Base-by-base conservation (phyloP, 2,329 filamentous ascomycete genomes). In the Aspergillus luchuensis region DNA sequence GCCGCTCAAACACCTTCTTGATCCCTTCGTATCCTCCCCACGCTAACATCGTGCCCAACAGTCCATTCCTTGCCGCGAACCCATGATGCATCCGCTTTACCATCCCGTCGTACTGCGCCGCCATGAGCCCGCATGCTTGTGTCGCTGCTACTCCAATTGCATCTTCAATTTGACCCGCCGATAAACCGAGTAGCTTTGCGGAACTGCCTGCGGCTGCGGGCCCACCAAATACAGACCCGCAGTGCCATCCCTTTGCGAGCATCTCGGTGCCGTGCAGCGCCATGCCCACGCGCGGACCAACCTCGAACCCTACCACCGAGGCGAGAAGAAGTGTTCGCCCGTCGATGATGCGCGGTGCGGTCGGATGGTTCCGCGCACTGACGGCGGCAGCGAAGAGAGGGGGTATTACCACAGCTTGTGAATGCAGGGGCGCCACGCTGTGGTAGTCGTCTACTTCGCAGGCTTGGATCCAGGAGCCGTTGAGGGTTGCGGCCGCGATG, bases 71-170 rank as follows among this genome's bases (percentile, higher is more conserved):
- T 5, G 79, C 74, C 0, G 79, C 78, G 61, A 82, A 81, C 5
- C 74, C 79, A 60, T 81, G 79, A 63, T 81, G 79, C 74, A 81
- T 78, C 2, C 78, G 74, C 66, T 81, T 82, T 0, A 76, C 72
- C 59, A 76, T 74, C n/a, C 74, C 74, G 48, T 76, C 79, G 58
- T 74, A 81, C 60, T 80, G 75, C 4, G 78, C 79, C 2, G 74
- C 72, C 76, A 80, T 80, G 5, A 79, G 64, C 2, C 76, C 76
- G 45, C 76, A 67, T 4, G 74, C 73, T 59, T 80, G 76, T 0
- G 74, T 79, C 57, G 73, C 78, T 1, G 77, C 77, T 8, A 76
- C 79, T 8, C 78, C 77, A 11, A 80, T 60, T 0, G 76, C 75
- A 2, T 71, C 68, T 59, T 79, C 77, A 7, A 74, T 71, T 3